Evolutionary conservation across 2,329 filamentous ascomycete genomes (phyloP).

Genomic region (Verticillium isaacii): DNA sequence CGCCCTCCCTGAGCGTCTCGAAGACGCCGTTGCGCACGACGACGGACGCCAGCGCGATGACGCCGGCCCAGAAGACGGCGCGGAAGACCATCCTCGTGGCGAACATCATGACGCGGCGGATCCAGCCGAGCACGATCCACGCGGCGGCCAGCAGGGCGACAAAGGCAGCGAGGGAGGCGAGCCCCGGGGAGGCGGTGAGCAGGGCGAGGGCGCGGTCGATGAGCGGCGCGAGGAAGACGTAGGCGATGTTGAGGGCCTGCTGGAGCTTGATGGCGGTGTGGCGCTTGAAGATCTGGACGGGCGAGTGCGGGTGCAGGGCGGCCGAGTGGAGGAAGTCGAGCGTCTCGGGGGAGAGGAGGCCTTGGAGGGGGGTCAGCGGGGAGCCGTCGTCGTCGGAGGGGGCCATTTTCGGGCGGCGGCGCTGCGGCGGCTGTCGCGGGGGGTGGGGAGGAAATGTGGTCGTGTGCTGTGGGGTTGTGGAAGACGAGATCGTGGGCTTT

Average conservation of each 20-base stretch:
- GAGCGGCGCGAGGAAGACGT: slow-evolving; percentile 37
- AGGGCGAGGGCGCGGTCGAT: slow-evolving; percentile 31
- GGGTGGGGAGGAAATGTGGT: not conserved
- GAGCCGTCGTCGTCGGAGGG: slow-evolving; percentile 15
- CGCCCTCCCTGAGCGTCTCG: slow-evolving; percentile 56
- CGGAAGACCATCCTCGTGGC: slow-evolving; percentile 66
- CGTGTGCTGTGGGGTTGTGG: not conserved
- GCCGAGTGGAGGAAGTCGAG: slow-evolving; percentile 39
- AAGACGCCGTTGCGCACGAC: slow-evolving; percentile 63
- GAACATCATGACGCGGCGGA: slow-evolving; percentile 69
- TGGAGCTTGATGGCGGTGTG: slow-evolving; percentile 25
- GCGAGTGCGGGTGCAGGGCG: slow-evolving; percentile 40
- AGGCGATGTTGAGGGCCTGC: slow-evolving; percentile 23
- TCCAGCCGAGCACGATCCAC: slow-evolving; percentile 64
- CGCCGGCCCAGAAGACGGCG: slow-evolving; percentile 58
- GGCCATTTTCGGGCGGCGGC: slow-evolving; percentile 19
- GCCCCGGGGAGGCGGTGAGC: slow-evolving; percentile 33
- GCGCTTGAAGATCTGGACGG: slow-evolving; percentile 34
- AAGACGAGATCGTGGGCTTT: no score
- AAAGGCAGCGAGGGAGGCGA: slow-evolving; percentile 39
- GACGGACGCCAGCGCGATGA: slow-evolving; percentile 49
- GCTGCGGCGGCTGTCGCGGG: not conserved
- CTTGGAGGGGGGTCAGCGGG: slow-evolving; percentile 27
- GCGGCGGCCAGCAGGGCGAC: slow-evolving; percentile 53
- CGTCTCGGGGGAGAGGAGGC: slow-evolving; percentile 40